Percentiles rank a stretch among this genome's conserved stretches.
Evolutionary conservation across 345 rosid genomes (phyloP).

Genomic region (Erodium maritimum): DNA sequence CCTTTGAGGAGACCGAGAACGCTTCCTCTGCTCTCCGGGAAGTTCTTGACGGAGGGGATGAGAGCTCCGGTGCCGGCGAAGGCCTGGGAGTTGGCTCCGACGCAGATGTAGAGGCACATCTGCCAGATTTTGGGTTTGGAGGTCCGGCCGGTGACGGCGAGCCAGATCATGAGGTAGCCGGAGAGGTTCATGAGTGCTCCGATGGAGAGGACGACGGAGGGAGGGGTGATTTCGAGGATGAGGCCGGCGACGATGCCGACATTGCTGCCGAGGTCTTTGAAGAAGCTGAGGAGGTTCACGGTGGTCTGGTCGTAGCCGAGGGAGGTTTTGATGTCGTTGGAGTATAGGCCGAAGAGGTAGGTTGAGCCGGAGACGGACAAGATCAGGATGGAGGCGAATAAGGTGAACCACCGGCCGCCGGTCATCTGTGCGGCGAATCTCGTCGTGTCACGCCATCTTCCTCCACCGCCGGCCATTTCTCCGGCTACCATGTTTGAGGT

Average conservation of each 20-base stretch:
- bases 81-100: constrained; percentile 7
- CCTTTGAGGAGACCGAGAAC: constrained; percentile 16
- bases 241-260: constrained; percentile 6
- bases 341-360: constrained; percentile 11
- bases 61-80: constrained; percentile 11
- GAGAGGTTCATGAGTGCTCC: constrained; percentile 10
- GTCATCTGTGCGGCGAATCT: constrained; percentile 2
- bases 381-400: constrained; percentile 9
- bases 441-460: neutral
- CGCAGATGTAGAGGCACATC: constrained; percentile 9
- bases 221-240: constrained; percentile 6
- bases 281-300: constrained; percentile 9
- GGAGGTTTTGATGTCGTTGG: constrained; percentile 6
- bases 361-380: constrained; percentile 7
- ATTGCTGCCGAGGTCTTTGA: constrained; percentile 11
- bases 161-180: constrained; percentile 14
- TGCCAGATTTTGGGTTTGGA: constrained; percentile 8
- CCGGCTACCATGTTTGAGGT: too few species aligned
- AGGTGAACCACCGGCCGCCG: constrained; percentile 7
- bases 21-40: constrained; percentile 9
- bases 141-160: constrained; percentile 6
- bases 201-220: constrained; percentile 7
- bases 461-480: neutral
- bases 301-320: constrained; percentile 14
- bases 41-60: constrained; percentile 11